Conservation (phyloP, 2,329 filamentous ascomycete species). For the Epichloe typhina region DNA sequence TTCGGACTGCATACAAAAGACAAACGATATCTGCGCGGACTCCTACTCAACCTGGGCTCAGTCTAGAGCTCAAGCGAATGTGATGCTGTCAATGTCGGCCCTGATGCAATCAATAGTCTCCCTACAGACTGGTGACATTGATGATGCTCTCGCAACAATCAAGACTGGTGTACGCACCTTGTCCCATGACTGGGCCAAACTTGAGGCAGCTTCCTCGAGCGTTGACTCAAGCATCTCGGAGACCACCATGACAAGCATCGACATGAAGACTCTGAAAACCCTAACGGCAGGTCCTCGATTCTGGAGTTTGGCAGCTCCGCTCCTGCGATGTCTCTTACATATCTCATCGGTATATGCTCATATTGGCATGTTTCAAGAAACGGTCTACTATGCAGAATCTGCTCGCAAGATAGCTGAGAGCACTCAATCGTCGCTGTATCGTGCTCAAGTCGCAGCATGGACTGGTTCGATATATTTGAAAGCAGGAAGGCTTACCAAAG, state of each 20-base stretch:
- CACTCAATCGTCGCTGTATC: constrained; percentile 48
- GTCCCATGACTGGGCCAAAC: constrained; percentile 40
- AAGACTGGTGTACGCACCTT: constrained; percentile 43
- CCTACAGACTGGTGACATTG: constrained; percentile 46
- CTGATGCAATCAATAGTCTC: constrained; percentile 53
- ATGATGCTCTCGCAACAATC: constrained; percentile 43
- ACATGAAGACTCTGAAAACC: constrained; percentile 10
- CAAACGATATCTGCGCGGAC: constrained; percentile 23
- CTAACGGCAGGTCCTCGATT: constrained; percentile 43
- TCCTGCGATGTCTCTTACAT: constrained; percentile 59
- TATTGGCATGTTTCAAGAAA: constrained; percentile 77
- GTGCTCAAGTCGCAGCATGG: constrained; percentile 41
- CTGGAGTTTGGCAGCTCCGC: constrained; percentile 64
- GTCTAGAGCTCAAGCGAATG: constrained; percentile 20
- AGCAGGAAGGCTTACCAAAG: constrained; percentile 45
- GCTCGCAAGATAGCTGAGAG: constrained; percentile 62
- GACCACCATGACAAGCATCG: constrained; percentile 15
- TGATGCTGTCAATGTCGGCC: constrained; percentile 17
- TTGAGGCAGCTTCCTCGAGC: constrained; percentile 24
- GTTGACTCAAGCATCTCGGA: constrained; percentile 18
- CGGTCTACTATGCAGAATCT: constrained; percentile 76
- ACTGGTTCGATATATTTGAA: constrained; percentile 41
- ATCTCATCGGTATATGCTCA: constrained; percentile 70
- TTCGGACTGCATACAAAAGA: constrained; percentile 22
- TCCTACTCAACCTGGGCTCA: constrained; percentile 20